Evolutionary conservation across 352 stramenopile genomes (phyloP).

Genomic region (Phytophthora vignae): DNA sequence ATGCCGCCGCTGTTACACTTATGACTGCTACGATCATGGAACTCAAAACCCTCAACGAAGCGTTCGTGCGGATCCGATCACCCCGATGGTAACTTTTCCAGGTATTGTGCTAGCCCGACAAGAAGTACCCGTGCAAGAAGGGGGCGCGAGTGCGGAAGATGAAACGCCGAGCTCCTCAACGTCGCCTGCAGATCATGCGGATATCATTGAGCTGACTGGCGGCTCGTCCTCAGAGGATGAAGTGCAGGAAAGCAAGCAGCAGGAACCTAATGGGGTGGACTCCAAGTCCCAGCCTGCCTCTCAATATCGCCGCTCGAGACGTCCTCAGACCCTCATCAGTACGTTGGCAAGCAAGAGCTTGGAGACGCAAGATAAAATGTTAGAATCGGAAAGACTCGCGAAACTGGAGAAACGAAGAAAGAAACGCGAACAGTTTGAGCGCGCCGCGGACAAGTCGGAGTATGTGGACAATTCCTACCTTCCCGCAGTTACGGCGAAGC

Average conservation of each 20-base stretch:
- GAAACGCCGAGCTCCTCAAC: slow-evolving; percentile 12
- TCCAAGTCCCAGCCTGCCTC: slow-evolving; percentile 26
- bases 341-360: slow-evolving; percentile 68
- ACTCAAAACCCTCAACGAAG: slow-evolving; percentile 69
- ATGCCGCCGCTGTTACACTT: slow-evolving; percentile 90
- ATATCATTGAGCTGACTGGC: slow-evolving; percentile 31
- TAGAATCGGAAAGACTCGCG: slow-evolving; percentile 54
- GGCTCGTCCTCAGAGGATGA: slow-evolving; percentile 43
- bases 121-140: slow-evolving; percentile 26
- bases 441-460: slow-evolving; percentile 63
- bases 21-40: slow-evolving; percentile 92
- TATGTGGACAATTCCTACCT: slow-evolving; percentile 78
- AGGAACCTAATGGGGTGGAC: slow-evolving; percentile 26
- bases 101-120: slow-evolving; percentile 34
- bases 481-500: slow-evolving; percentile 34
- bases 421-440: slow-evolving; percentile 47
- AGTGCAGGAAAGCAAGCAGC: slow-evolving; percentile 14
- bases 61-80: slow-evolving; percentile 58
- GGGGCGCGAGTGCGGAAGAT: slow-evolving; percentile 13
- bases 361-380: slow-evolving; percentile 64
- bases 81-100: slow-evolving; percentile 56
- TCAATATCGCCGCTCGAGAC: slow-evolving; percentile 57
- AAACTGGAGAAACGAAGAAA: slow-evolving; percentile 50
- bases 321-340: slow-evolving; percentile 70
- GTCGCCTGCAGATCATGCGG: slow-evolving; percentile 11